These are phyloP conservation scores for Fusarium sororula DNA, from an alignment of 2,329 filamentous ascomycete species.

Conservation along the genomic window DNA sequence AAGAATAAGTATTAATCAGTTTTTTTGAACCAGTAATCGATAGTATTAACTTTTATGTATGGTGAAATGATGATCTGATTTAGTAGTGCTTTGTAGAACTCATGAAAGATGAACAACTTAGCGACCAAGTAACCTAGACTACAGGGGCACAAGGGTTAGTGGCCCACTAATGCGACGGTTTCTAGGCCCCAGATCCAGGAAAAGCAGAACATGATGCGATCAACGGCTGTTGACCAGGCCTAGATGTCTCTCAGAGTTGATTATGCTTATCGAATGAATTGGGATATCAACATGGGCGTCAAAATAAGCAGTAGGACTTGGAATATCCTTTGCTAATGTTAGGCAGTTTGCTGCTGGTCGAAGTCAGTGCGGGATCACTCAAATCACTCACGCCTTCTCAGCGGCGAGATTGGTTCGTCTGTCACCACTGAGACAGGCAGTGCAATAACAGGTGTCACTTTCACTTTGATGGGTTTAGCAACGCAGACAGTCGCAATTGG, in stretches of 20 bases:
- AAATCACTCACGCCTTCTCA: background rate
- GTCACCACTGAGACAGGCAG: background rate
- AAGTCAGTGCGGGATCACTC: background rate
- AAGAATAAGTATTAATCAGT: background rate
- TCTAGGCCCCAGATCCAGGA: background rate
- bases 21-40: background rate
- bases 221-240: background rate
- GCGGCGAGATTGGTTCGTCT: background rate
- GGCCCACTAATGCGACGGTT: background rate
- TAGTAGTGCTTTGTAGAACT: background rate
- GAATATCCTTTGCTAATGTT: background rate
- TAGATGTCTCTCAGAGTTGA: background rate
- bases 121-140: background rate
- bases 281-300: rapidly evolving
- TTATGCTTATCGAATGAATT: too few relatives aligned
- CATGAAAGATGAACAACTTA: background rate
- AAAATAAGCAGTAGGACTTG: background rate
- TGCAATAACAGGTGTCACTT: background rate
- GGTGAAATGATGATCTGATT: too few relatives aligned
- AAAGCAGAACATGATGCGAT: background rate
- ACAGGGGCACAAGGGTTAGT: too few relatives aligned
- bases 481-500: background rate
- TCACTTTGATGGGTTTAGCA: background rate
- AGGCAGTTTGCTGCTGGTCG: background rate
- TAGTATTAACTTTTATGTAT: background rate